Percentiles rank a stretch among this genome's conserved stretches.
phyloP scores from a whole-genome alignment of 495 filamentous ascomycete genomes.

The Annulohypoxylon stygium region DNA sequence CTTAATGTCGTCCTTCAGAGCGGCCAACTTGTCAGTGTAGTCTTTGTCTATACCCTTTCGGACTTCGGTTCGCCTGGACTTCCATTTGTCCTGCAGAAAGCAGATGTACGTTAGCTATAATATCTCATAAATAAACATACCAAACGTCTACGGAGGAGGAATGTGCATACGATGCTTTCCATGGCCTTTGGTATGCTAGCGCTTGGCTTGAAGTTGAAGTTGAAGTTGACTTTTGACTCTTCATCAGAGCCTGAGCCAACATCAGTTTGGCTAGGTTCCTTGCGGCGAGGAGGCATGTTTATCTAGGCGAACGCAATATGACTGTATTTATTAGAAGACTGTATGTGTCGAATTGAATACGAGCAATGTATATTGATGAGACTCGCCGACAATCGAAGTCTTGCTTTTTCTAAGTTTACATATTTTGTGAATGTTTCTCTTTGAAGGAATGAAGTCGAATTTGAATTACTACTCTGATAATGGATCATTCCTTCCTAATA shows the following conservation, averaged over 20 bases:
- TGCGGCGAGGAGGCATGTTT: slow-evolving; percentile 33
- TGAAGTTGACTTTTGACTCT: slow-evolving; percentile 17
- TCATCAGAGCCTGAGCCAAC: slow-evolving; percentile 34
- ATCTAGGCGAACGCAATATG: background rate
- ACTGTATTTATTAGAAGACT: background rate
- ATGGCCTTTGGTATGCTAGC: slow-evolving; percentile 36
- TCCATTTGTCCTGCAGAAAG: slow-evolving; percentile 36
- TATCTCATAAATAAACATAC: background rate
- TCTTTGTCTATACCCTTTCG: slow-evolving; percentile 40
- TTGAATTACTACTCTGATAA: background rate
- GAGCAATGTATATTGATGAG: background rate
- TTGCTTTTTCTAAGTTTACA: background rate
- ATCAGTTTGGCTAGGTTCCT: slow-evolving; percentile 35
- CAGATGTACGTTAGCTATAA: slow-evolving; percentile 12
- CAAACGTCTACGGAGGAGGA: background rate
- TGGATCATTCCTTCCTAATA: background rate
- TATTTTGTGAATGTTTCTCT: background rate
- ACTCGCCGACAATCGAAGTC: background rate
- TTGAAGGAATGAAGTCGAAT: background rate
- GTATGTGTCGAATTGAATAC: background rate
- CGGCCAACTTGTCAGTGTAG: slow-evolving; percentile 15
- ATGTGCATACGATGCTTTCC: slow-evolving; percentile 40
- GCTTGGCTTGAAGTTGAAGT: slow-evolving; percentile 25
- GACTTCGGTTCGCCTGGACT: slow-evolving; percentile 33
- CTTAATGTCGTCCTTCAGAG: slow-evolving; percentile 34